phyloP scores from a whole-genome alignment of 768 basidiomycete genomes.

The Rhizopogon vesiculosus region DNA sequence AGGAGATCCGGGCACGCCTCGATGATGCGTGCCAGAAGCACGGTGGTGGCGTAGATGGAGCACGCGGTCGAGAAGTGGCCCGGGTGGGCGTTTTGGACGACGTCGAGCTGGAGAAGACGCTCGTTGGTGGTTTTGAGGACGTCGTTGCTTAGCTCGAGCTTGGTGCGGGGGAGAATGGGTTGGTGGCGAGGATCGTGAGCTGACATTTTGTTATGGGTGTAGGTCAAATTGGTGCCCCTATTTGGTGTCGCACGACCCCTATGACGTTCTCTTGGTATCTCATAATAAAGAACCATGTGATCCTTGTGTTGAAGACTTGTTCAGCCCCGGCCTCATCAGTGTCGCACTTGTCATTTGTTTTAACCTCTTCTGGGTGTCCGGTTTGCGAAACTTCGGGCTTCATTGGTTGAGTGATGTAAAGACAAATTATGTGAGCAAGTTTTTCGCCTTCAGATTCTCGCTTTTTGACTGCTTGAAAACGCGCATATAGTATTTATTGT shows the following conservation, averaged over 20 bases:
- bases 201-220: background rate
- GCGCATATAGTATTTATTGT: no score
- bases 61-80: background rate
- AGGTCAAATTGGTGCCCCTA: background rate
- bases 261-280: no score
- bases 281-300: no score
- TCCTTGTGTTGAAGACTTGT: no score
- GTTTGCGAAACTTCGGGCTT: no score
- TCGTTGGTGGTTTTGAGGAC: background rate
- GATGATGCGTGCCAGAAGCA: background rate
- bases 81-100: background rate
- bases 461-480: no score
- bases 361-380: no score
- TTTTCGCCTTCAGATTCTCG: no score
- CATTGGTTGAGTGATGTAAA: no score
- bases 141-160: background rate
- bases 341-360: no score
- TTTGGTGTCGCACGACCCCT: background rate
- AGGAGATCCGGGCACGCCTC: background rate
- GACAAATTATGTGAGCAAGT: no score
- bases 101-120: background rate
- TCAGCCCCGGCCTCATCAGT: no score
- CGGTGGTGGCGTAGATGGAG: background rate
- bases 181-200: background rate
- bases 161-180: background rate